Evolutionary conservation across 176 grass and related monocot species (phyloP).

Genomic region (Dendrocalamus sinicus): DNA sequence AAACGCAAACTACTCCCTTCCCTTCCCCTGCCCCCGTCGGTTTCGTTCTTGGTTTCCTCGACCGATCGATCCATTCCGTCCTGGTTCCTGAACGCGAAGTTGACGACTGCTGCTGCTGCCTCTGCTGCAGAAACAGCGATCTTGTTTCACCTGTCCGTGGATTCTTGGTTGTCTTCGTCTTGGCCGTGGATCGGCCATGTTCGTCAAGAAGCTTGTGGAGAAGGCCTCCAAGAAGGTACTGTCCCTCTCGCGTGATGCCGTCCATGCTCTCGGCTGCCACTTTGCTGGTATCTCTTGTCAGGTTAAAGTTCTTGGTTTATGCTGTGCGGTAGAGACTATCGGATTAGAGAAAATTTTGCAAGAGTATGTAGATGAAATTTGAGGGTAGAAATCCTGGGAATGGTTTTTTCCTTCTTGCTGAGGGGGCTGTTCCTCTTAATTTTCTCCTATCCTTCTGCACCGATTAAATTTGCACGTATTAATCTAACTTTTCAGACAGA

Average conservation of each 20-base stretch:
- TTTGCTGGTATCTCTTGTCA: neutral
- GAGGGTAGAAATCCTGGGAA: neutral
- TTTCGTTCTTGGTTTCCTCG: slow-evolving; percentile 32
- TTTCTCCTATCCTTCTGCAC: neutral
- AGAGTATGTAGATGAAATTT: neutral
- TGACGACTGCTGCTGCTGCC: neutral
- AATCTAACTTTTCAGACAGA: neutral
- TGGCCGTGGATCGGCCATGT: slow-evolving; percentile 57
- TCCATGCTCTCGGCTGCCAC: neutral
- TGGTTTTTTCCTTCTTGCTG: neutral
- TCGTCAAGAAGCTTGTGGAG: slow-evolving; percentile 81
- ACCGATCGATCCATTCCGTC: slow-evolving; percentile 8
- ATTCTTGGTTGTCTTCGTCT: neutral
- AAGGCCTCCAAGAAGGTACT: slow-evolving; percentile 84
- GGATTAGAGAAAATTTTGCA: neutral
- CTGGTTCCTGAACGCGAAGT: slow-evolving; percentile 12
- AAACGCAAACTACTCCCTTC: neutral
- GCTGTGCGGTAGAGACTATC: neutral
- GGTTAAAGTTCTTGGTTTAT: neutral
- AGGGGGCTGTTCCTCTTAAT: neutral
- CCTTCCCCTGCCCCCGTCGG: neutral
- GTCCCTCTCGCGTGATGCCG: neutral
- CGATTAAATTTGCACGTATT: neutral
- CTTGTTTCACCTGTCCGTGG: neutral
- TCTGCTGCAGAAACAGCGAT: neutral